Percentiles rank a stretch among this genome's conserved stretches.
Conservation (phyloP, 208 protist species). For the Porcisia deanei region DNA sequence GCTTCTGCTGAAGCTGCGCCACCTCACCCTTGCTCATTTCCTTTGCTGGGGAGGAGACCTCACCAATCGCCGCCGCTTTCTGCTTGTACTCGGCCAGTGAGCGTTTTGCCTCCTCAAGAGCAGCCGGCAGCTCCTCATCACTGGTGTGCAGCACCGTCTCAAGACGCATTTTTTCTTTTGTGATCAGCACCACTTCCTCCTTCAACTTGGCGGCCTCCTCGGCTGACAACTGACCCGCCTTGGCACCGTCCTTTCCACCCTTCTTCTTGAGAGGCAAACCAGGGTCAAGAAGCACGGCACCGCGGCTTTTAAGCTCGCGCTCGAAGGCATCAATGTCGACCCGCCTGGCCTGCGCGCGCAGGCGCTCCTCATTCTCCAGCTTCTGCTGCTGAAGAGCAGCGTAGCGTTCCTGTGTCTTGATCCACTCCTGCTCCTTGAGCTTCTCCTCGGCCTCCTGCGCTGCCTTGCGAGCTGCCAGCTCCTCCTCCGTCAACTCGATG, state of each 20-base stretch:
- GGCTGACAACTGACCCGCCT: conserved; percentile 40
- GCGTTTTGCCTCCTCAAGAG: conserved; percentile 53
- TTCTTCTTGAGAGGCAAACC: conserved; percentile 41
- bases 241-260: conserved; percentile 46
- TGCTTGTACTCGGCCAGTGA: conserved; percentile 43
- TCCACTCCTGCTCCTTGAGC: conserved; percentile 42
- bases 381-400: conserved; percentile 58
- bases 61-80: conserved; percentile 23
- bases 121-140: conserved; percentile 63
- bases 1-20: conserved; percentile 79
- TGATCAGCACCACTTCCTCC: conserved; percentile 47
- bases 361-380: conserved; percentile 58
- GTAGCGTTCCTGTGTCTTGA: conserved; percentile 46
- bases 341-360: conserved; percentile 51
- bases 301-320: conserved; percentile 52
- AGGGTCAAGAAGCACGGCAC: conserved; percentile 67
- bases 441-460: conserved; percentile 45
- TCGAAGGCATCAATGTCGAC: conserved; percentile 65
- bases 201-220: conserved; percentile 61
- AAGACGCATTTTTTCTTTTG: conserved; percentile 72
- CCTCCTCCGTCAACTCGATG: conserved; percentile 35
- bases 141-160: conserved; percentile 58
- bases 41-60: conserved; percentile 17
- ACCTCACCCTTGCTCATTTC: conserved; percentile 63
- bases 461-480: conserved; percentile 32